A percentile compares a stretch with the other conserved stretches of the same genome.
phyloP scores from a whole-genome alignment of 2,329 filamentous ascomycete genomes.

The Aspergillus pseudotamarii region DNA sequence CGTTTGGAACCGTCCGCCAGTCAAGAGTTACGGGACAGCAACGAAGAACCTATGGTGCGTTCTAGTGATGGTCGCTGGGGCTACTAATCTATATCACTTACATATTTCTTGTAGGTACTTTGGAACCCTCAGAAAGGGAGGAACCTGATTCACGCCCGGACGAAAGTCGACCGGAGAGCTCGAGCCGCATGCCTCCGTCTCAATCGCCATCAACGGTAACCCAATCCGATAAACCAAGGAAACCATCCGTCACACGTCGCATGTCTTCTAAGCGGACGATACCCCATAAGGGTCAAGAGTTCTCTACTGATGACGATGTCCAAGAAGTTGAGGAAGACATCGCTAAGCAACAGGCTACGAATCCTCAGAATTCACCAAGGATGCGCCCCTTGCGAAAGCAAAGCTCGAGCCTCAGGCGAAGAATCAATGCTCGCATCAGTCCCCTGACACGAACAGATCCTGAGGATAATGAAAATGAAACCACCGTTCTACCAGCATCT shows the following conservation, averaged over 20 bases:
- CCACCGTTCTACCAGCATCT: constrained; percentile 37
- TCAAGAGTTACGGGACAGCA: constrained; percentile 16
- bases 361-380: constrained; percentile 37
- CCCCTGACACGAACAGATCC: constrained; percentile 40
- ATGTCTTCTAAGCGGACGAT: constrained; percentile 71
- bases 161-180: constrained; percentile 34
- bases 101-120: constrained; percentile 30
- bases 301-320: constrained; percentile 87
- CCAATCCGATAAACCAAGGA: constrained; percentile 57
- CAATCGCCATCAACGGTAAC: constrained; percentile 49
- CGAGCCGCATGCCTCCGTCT: constrained; percentile 37
- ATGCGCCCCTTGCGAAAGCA: constrained; percentile 37
- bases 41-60: constrained; percentile 36
- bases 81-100: neutral
- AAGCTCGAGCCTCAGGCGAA: constrained; percentile 45
- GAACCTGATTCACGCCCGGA: constrained; percentile 27
- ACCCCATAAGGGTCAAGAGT: constrained; percentile 80
- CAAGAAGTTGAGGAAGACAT: constrained; percentile 75
- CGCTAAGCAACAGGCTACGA: constrained; percentile 43
- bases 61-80: neutral
- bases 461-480: constrained; percentile 42
- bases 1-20: constrained; percentile 19
- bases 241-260: constrained; percentile 73
- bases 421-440: constrained; percentile 35
- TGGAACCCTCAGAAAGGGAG: constrained; percentile 28